These are phyloP conservation scores for Ambrosia hybrid DNA, from an alignment of 140 eudicot genomes.

Conservation along the genomic window DNA sequence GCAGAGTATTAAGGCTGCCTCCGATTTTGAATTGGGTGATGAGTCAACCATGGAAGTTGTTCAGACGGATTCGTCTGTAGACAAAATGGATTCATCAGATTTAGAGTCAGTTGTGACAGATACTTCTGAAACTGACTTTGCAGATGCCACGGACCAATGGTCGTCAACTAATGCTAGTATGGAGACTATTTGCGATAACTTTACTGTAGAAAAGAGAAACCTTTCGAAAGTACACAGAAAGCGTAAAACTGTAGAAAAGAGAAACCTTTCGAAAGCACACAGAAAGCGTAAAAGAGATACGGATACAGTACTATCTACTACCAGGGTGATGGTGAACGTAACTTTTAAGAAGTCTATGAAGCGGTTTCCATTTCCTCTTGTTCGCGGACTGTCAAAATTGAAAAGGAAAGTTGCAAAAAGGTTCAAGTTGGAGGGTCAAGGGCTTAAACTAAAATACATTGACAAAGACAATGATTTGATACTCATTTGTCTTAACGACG, in stretches of 20 bases:
- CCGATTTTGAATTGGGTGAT: constrained; percentile 1
- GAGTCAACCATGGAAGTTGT: neutral
- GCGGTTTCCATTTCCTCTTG: neutral
- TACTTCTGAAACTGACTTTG: neutral
- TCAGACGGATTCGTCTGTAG: neutral
- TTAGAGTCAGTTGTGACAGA: neutral
- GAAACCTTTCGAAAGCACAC: no score
- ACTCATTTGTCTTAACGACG: neutral
- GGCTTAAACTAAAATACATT: neutral
- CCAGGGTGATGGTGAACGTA: neutral
- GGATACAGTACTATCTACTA: neutral
- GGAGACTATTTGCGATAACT: neutral
- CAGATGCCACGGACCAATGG: neutral
- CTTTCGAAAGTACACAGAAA: no score
- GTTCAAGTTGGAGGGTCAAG: neutral
- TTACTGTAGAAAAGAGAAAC: neutral
- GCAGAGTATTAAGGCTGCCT: neutral
- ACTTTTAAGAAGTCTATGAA: neutral
- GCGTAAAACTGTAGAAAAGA: no score
- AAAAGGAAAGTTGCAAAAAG: neutral
- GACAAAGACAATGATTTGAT: neutral
- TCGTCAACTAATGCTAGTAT: neutral
- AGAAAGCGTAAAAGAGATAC: no score
- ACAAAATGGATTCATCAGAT: neutral
- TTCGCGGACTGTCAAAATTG: neutral